Conservation (phyloP, 176 grass and related monocot genomes). For the Canna indica region DNA sequence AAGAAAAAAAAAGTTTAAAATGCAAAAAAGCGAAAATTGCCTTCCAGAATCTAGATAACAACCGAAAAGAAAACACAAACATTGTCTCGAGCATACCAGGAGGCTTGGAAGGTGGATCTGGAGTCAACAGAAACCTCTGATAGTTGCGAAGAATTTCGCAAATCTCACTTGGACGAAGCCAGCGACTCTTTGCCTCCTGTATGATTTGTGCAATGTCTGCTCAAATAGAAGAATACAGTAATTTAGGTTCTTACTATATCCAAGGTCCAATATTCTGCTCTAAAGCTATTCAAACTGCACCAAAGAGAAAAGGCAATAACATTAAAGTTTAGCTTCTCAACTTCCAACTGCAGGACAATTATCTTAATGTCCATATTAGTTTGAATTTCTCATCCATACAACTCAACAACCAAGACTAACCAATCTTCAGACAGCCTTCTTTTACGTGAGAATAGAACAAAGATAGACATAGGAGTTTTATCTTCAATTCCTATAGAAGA, state of each 20-base stretch:
- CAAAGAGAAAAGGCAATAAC: neutral
- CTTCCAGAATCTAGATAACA: too few species aligned
- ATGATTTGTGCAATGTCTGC: slow-evolving; percentile 35
- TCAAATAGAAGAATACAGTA: neutral
- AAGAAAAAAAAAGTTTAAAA: neutral
- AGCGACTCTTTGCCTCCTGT: slow-evolving; percentile 35
- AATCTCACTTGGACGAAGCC: slow-evolving; percentile 45
- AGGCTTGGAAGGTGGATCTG: slow-evolving; percentile 39
- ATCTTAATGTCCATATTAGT: neutral
- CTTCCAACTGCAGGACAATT: neutral
- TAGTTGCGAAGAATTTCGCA: slow-evolving; percentile 45
- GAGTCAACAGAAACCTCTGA: slow-evolving; percentile 25
- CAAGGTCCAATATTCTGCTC: neutral
- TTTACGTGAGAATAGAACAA: neutral
- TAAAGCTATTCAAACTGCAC: neutral
- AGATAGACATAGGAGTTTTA: neutral
- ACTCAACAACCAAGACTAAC: neutral
- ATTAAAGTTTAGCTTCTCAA: neutral
- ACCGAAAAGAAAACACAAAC: neutral
- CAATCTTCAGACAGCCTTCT: neutral
- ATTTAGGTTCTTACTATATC: neutral
- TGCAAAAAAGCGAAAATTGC: neutral
- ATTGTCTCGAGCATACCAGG: slow-evolving; percentile 11
- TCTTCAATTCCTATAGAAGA: neutral
- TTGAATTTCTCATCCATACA: neutral